Base-by-base conservation (phyloP, 768 basidiomycete species). In the Tulasnella sp. region DNA sequence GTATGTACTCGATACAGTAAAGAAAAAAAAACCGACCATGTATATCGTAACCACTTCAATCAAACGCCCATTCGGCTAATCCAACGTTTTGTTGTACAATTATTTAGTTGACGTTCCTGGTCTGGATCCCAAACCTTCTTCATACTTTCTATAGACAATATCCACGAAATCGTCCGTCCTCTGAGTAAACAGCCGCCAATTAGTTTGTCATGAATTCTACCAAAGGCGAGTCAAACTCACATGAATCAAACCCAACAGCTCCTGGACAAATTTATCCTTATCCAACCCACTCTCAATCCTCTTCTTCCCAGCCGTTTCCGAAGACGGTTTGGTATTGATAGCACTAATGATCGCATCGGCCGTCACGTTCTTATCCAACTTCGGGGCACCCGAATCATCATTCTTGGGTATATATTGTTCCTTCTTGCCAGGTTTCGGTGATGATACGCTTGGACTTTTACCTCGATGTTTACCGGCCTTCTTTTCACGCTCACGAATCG, bases 181-280 rank as follows among this genome's bases (percentile, higher is more conserved):
- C 49, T 48, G 22, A 5, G 24, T 15, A 3, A 39, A 40, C n/a
- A 41, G 25, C n/a, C 28, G 48, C 27, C 40, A 49, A 37, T 4
- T 12, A 22, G 12, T 10, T 45, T 24, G 27, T 45, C 43, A 45
- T 22, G 31, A 28, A 16, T 27, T 22, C 13, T 12, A 48, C 19
- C 20, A 4, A 34, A 20, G 1, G 25, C 20, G 22, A 12, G 9
- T 13, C 25, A n/a, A 4, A 42, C 49, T 43, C 22, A 51, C 49
- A 31, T 51, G 49, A 10, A 51, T 51, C 49, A 51, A 24, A 7
- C 37, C 49, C 1, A 51, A 34, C 29, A 51, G 29, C 39, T 51
- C 49, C 37, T 51, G 49, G 5, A 51, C 27, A 29, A 51, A 51
- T 5, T 22, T 42, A 9, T 51, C 49, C 29, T 43, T 51, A 31